Evolutionary conservation across 2,329 filamentous ascomycete species (phyloP).

Genomic region (Calonectria fujianensis): DNA sequence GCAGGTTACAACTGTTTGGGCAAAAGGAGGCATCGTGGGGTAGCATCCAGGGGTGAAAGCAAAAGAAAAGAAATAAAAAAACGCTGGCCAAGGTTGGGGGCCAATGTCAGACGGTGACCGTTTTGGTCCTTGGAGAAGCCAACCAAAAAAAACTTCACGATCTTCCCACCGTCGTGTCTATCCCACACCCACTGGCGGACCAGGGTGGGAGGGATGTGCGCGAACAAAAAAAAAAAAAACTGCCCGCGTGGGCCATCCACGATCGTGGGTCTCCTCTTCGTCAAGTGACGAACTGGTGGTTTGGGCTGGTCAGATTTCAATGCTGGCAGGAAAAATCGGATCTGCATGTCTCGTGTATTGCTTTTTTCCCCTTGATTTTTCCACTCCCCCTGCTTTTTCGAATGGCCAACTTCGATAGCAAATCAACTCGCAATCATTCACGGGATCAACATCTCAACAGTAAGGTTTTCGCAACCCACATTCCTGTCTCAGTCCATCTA

Average conservation of each 20-base stretch:
- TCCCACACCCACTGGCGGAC: slow-evolving; percentile 29
- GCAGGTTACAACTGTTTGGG: background rate
- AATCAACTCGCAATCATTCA: background rate
- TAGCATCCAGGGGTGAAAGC: background rate
- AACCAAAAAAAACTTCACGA: slow-evolving; percentile 39
- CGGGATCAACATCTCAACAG: background rate
- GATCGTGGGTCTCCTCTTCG: slow-evolving; percentile 34
- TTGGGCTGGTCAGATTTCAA: slow-evolving; percentile 12
- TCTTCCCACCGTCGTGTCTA: slow-evolving; percentile 43
- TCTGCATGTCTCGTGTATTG: background rate
- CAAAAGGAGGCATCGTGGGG: background rate
- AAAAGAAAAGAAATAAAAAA: slow-evolving; percentile 16
- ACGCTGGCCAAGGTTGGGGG: slow-evolving; percentile 13
- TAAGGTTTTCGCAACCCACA: background rate
- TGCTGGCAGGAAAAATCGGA: slow-evolving; percentile 19
- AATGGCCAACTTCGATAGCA: background rate
- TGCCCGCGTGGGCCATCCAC: slow-evolving; percentile 28
- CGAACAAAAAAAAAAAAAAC: slow-evolving; percentile 31
- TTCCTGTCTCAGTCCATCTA: background rate
- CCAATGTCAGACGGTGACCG: slow-evolving; percentile 33
- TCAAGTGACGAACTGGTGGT: slow-evolving; percentile 31
- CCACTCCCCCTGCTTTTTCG: background rate
- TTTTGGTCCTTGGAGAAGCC: slow-evolving; percentile 19
- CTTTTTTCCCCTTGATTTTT: background rate
- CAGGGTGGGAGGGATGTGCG: slow-evolving; percentile 32